Evolutionary conservation across 352 stramenopile genomes (phyloP).

Genomic region (Phytophthora niederhauseri): DNA sequence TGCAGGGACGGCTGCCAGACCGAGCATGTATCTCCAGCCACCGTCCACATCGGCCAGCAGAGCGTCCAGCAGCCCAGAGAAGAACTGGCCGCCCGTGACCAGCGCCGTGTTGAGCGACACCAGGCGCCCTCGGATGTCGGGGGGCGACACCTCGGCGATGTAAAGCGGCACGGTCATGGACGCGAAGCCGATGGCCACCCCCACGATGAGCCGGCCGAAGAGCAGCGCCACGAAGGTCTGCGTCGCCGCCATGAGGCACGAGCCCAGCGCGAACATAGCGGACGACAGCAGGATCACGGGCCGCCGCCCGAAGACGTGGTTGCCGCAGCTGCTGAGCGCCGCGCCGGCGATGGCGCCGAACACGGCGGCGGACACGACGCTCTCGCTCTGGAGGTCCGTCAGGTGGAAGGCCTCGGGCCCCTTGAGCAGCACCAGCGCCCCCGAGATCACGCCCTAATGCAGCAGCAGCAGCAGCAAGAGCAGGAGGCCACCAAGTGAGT

Average conservation of each 20-base stretch:
- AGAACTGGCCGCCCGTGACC: slow-evolving; percentile 83
- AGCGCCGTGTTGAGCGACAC: slow-evolving; percentile 81
- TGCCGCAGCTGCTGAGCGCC: slow-evolving; percentile 64
- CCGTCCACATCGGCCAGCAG: slow-evolving; percentile 53
- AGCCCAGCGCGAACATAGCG: slow-evolving; percentile 64
- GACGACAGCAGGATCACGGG: slow-evolving; percentile 76
- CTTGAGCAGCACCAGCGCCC: slow-evolving; percentile 76
- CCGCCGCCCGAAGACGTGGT: slow-evolving; percentile 57
- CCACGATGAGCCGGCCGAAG: slow-evolving; percentile 61
- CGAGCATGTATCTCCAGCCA: slow-evolving; percentile 87
- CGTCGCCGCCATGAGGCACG: slow-evolving; percentile 61
- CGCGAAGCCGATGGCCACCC: slow-evolving; percentile 71
- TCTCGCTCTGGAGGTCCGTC: slow-evolving; percentile 64
- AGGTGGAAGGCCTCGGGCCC: slow-evolving; percentile 65
- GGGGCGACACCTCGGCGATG: slow-evolving; percentile 77
- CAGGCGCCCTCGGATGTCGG: slow-evolving; percentile 65
- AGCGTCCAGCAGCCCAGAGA: slow-evolving; percentile 65
- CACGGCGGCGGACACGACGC: slow-evolving; percentile 73
- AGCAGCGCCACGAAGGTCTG: slow-evolving; percentile 56
- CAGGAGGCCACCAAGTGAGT: neutral
- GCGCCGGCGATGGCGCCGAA: slow-evolving; percentile 73
- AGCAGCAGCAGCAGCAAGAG: neutral
- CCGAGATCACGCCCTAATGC: slow-evolving; percentile 74
- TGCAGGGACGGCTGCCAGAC: slow-evolving; percentile 69
- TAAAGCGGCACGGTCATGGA: slow-evolving; percentile 87